Conservation (phyloP, 169 alveolate genomes). For the Plasmodium berghei region DNA sequence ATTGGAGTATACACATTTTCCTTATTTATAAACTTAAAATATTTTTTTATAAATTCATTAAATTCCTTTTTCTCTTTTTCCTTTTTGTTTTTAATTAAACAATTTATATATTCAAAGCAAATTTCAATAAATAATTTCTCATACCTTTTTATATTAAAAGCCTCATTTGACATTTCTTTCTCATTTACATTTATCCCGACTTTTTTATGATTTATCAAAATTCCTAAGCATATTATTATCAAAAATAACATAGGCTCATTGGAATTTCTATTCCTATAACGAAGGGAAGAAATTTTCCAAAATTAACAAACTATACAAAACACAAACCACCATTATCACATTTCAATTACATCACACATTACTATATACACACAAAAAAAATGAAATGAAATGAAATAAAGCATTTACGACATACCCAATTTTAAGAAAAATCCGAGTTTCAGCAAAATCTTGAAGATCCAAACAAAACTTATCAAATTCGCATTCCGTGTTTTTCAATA, state of each 20-base stretch:
- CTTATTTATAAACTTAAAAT: slow-evolving; percentile 15
- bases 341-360: no score
- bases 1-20: background rate
- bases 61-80: slow-evolving; percentile 28
- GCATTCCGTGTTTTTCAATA: slow-evolving; percentile 13
- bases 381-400: background rate
- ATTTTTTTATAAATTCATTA: slow-evolving; percentile 8
- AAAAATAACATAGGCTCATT: slow-evolving; percentile 43
- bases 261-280: slow-evolving; percentile 6
- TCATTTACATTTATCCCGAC: background rate
- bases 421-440: background rate
- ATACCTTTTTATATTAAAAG: slow-evolving; percentile 28
- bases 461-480: background rate
- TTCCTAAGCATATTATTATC: slow-evolving; percentile 27
- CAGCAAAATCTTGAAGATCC: background rate
- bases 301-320: background rate
- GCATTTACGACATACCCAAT: slow-evolving; percentile 9
- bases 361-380: no score
- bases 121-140: slow-evolving; percentile 32
- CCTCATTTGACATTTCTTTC: background rate
- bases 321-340: no score
- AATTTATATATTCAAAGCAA: slow-evolving; percentile 55
- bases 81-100: slow-evolving; percentile 48
- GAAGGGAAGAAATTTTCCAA: background rate
- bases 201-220: slow-evolving; percentile 16